Conservation (phyloP, 2,329 filamentous ascomycete species). For the Sporothrix inflata region DNA sequence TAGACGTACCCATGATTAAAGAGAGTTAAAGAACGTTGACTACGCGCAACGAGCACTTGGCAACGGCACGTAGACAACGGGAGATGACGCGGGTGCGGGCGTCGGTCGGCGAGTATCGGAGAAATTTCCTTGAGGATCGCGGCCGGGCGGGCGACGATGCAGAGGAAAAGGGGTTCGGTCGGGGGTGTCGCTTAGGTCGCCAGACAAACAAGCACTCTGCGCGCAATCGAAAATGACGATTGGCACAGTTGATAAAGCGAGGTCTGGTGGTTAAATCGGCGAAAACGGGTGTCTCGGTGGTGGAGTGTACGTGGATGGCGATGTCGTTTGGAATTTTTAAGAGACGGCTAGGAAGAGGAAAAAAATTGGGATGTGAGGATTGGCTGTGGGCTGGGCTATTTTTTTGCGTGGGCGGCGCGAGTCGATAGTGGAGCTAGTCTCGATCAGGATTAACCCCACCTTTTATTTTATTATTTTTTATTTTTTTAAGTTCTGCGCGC, state of each 20-base stretch:
- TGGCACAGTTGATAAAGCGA: conserved; percentile 21
- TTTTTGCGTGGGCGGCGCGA: conserved; percentile 30
- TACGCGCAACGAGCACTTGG: conserved; percentile 39
- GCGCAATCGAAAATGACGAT: conserved; percentile 25
- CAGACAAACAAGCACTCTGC: conserved; percentile 21
- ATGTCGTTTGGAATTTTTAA: conserved; percentile 11
- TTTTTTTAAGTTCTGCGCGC: not conserved
- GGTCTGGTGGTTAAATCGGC: conserved; percentile 8
- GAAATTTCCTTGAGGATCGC: conserved; percentile 5
- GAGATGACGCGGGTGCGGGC: conserved; percentile 10
- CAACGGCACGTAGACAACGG: conserved; percentile 39
- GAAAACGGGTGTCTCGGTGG: not conserved
- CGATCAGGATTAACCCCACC: conserved; percentile 18
- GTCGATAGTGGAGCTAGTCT: conserved; percentile 1
- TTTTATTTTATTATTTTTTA: conserved; percentile 30
- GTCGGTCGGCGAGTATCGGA: conserved; percentile 21
- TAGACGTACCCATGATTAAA: conserved; percentile 41
- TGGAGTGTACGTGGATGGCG: conserved; percentile 5
- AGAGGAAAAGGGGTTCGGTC: not conserved
- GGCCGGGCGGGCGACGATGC: conserved; percentile 8
- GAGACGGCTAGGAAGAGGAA: conserved; percentile 20
- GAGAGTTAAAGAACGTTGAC: conserved; percentile 32
- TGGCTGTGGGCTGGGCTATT: conserved; percentile 35
- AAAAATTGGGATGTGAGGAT: conserved; percentile 33
- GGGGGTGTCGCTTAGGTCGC: not conserved